Evolutionary conservation across 768 basidiomycete genomes (phyloP), one percentile per base, ranked within the genome.

Genomic region (Auricularia sp.): DNA sequence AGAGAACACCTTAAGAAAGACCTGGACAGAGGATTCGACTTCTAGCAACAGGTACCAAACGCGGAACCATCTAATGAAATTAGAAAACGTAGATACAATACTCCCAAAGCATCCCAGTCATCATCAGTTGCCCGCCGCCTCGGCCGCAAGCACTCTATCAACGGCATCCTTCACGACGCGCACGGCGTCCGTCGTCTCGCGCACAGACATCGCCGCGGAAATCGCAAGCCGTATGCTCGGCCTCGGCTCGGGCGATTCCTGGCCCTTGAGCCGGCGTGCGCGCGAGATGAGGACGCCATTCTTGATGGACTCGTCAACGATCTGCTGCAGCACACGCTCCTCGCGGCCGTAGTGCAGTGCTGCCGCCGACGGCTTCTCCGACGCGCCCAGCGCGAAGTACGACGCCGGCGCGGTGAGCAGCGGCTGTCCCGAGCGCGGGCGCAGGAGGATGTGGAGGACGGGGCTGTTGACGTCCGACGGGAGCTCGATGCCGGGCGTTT

Each of bases 141-240:
- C 47, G 16, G 47, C 47, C 5, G 47, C 21, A 24, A 51, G 47
- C 14, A 51, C 47, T 51, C 47, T 51, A 51, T 51, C 47, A 21
- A 51, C 24, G 1, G 47, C 47, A 18, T 51, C 47, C 18, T 18
- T 16, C 1, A 51, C 47, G 47, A 51, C 47, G 47, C 47, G 47
- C 47, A 51, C 47, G 16, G 47, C 47, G 21, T 93, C 95, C 80
- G 97, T 94, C 64, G 87, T 84, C 70, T 98, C 97, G 77, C 95
- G 96, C 82, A 81, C 89, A 33, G 87, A 86, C 68, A 98, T 74
- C 14, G 85, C 93, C 14, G 86, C 83, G 3, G 84, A 88, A 67
- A 95, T 77, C 29, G 89, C 88, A n/a, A 98, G 77, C 67, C 92
- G 83, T 66, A 98, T 85, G 69, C 89, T 92, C 44, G 97, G 94